A percentile compares a stretch with the other conserved stretches of the same genome.
These are phyloP conservation scores for Mycosphaerella arachidis DNA, from an alignment of 2,329 filamentous ascomycete species.

Conservation along the genomic window DNA sequence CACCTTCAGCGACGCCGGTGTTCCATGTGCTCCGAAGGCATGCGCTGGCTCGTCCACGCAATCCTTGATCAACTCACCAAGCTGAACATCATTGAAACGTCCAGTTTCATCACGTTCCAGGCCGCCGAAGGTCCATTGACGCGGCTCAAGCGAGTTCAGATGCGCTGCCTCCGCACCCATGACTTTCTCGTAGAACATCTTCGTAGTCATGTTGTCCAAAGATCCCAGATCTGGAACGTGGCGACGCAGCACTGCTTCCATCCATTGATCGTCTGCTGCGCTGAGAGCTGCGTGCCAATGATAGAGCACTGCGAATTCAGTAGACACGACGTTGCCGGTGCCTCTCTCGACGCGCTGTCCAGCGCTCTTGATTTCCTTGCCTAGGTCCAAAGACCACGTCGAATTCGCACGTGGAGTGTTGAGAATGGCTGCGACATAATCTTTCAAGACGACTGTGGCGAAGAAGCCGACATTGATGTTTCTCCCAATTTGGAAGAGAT, in stretches of 20 bases:
- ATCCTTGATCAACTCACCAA: conserved; percentile 44
- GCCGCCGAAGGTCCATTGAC: conserved; percentile 41
- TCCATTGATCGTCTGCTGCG: conserved; percentile 44
- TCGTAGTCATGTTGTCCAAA: conserved; percentile 41
- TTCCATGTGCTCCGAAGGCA: conserved; percentile 48
- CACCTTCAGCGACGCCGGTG: conserved; percentile 44
- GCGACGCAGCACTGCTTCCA: conserved; percentile 38
- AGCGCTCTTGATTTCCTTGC: conserved; percentile 42
- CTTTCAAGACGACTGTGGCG: conserved; percentile 43
- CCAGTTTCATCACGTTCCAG: conserved; percentile 40
- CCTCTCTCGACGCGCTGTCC: conserved; percentile 41
- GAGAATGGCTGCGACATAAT: conserved; percentile 46
- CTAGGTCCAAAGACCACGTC: conserved; percentile 44
- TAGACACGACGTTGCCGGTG: conserved; percentile 43
- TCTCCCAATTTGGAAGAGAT: conserved; percentile 45
- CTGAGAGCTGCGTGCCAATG: conserved; percentile 46
- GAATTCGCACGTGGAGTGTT: conserved; percentile 45
- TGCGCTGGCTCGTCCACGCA: conserved; percentile 48
- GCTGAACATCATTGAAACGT: conserved; percentile 41
- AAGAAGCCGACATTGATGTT: conserved; percentile 49
- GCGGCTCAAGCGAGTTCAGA: conserved; percentile 31
- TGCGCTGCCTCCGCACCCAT: conserved; percentile 36
- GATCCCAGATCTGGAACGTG: conserved; percentile 38
- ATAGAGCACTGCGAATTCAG: conserved; percentile 46
- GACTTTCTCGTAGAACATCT: conserved; percentile 43